Evolutionary conservation across 768 basidiomycete genomes (phyloP), one percentile per base, ranked within the genome.

Genomic region (Leccinum imitatum): DNA sequence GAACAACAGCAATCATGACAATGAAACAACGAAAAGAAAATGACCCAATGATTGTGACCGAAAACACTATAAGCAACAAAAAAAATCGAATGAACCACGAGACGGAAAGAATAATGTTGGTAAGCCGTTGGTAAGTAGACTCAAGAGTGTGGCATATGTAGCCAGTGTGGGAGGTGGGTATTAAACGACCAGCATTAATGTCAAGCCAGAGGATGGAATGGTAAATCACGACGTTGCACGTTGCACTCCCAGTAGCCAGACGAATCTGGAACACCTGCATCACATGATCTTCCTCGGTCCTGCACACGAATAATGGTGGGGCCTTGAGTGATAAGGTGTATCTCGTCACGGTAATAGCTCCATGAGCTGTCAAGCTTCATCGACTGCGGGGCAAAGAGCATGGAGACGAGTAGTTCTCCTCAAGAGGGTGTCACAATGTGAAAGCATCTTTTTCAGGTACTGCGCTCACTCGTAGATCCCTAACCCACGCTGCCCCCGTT

Each of bases 121-220:
- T 44, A 54, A 48, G 35, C 17, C n/a, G 35, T 15, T 57, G 53
- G 57, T 59, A 55, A 61, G 56, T 59, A 65, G 56, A 56, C 61
- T 50, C 61, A 46, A 46, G 46, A 54, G 57, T 68, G 68, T 53
- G 39, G 58, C 50, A 59, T 59, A 54, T 53, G 51, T 50, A 54
- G 13, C 53, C 48, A 61, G 51, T 59, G 56, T 63, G 60, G 31
- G 33, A 51, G 6, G 65, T n/a, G 17, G 70, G 70, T 71, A 71
- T 71, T 59, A 65, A 64, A 70, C 70, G 70, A 30, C 70, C 70
- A 56, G 70, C 68, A 66, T 59, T 51, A 51, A 39, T 68, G 27
- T 56, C 44, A 61, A 55, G 56, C 44, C 25, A 30, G 47, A 37
- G 41, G 35, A 53, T 41, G 46, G 37, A 50, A 21, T 47, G 54